phyloP scores from a whole-genome alignment of 805 yeast species.

The Kuraishia molischiana region DNA sequence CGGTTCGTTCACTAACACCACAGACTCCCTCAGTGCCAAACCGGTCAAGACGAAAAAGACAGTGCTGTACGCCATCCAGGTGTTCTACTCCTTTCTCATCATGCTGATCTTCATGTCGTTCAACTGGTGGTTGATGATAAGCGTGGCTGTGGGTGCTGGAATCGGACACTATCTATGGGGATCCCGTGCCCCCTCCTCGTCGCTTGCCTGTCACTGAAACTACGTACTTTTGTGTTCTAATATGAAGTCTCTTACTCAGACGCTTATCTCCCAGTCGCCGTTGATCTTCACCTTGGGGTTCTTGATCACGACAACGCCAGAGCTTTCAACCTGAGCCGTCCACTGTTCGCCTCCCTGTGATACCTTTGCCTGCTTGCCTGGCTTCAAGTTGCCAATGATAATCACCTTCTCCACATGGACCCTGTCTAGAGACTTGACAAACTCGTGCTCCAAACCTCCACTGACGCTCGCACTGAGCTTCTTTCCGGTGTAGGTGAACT shows the following conservation, averaged over 20 bases:
- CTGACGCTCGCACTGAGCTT: constrained; percentile 17
- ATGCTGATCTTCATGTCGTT: constrained; percentile 40
- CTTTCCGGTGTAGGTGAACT: constrained; percentile 28
- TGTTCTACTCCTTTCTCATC: constrained; percentile 32
- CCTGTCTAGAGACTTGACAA: constrained; percentile 16
- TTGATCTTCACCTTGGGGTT: constrained; percentile 41
- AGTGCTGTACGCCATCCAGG: constrained; percentile 26
- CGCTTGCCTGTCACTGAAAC: constrained; percentile 3
- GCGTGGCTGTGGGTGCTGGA: constrained; percentile 31
- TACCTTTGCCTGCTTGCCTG: constrained; percentile 16
- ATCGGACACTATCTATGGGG: constrained; percentile 23
- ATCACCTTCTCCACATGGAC: constrained; percentile 47
- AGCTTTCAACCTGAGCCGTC: constrained; percentile 19
- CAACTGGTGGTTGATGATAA: constrained; percentile 35
- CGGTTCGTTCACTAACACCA: neutral
- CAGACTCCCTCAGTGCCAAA: neutral
- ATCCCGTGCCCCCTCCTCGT: neutral
- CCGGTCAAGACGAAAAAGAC: constrained; percentile 15
- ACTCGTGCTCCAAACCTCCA: constrained; percentile 9
- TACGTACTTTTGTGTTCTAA: neutral
- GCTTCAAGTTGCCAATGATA: constrained; percentile 27
- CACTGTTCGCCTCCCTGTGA: constrained; percentile 27
- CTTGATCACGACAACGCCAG: constrained; percentile 22
- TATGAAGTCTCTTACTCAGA: neutral
- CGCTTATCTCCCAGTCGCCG: constrained; percentile 32